phyloP scores from a whole-genome alignment of 1,284 basidiomycete genomes.

The Porogramme epimiltina region DNA sequence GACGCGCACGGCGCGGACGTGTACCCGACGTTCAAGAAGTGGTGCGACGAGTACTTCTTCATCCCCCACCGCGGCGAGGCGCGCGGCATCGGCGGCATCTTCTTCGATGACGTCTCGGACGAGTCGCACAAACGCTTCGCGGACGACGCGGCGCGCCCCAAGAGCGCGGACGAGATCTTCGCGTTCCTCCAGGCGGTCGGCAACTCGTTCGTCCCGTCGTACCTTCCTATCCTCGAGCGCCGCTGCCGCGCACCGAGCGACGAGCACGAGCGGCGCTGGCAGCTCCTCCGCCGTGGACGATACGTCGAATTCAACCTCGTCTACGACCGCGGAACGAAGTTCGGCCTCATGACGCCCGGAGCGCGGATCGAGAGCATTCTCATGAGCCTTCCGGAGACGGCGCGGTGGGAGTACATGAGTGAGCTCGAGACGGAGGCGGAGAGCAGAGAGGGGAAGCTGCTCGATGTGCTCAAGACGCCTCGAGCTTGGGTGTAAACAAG shows the following conservation, averaged over 20 bases:
- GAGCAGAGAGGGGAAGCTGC: conserved; percentile 72
- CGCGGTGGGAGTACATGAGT: conserved; percentile 93
- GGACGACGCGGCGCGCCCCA: conserved; percentile 47
- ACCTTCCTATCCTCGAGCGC: conserved; percentile 77
- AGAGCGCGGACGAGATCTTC: conserved; percentile 71
- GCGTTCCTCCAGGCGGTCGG: conserved; percentile 72
- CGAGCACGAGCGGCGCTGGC: conserved; percentile 81
- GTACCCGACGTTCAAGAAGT: conserved; percentile 87
- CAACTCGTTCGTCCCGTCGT: conserved; percentile 84
- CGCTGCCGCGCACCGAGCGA: conserved; percentile 60
- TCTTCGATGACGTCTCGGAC: conserved; percentile 89
- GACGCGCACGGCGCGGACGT: conserved; percentile 72
- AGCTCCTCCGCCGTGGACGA: conserved; percentile 84
- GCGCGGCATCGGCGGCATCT: conserved; percentile 93
- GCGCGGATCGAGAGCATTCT: conserved; percentile 92
- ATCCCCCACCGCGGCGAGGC: conserved; percentile 91
- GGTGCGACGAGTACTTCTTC: conserved; percentile 98
- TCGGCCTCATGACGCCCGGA: conserved; percentile 89
- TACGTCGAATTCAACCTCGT: conserved; percentile 97
- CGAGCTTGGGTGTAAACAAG: conserved; percentile 62
- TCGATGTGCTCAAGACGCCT: conserved; percentile 71
- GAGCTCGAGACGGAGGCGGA: conserved; percentile 72
- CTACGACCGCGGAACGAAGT: conserved; percentile 85
- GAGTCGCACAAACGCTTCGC: conserved; percentile 59
- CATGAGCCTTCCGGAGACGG: conserved; percentile 90